Conservation (phyloP, 257 asterid species). For the Nicotiana tabacum region DNA sequence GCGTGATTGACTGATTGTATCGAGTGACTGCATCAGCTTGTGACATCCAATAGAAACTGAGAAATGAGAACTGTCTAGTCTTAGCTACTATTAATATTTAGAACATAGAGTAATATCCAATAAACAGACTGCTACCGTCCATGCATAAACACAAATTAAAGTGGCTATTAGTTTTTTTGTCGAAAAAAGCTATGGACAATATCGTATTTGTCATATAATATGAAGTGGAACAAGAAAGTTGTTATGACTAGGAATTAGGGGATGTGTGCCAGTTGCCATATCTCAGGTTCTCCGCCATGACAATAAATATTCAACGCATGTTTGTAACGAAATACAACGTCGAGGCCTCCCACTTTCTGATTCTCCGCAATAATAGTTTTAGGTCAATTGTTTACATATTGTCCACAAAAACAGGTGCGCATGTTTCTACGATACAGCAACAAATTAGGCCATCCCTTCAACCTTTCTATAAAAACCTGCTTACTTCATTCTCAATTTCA, state of each 20-base stretch:
- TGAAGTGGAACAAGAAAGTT: not conserved
- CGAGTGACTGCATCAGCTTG: not conserved
- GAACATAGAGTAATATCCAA: not conserved
- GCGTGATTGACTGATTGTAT: not conserved
- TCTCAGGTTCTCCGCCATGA: not conserved
- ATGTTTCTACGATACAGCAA: slow-evolving; percentile 14
- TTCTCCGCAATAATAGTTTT: slow-evolving; percentile 2
- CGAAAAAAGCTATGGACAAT: not conserved
- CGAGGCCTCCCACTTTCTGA: slow-evolving; percentile 22
- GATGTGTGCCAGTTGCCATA: slow-evolving; percentile 3
- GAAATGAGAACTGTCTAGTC: not conserved
- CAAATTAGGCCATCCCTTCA: not conserved
- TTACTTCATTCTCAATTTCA: slow-evolving; percentile 6
- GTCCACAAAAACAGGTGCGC: slow-evolving; percentile 26
- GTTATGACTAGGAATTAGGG: not conserved
- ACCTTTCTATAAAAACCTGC: slow-evolving; percentile 29
- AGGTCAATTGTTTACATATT: slow-evolving; percentile 4
- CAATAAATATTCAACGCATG: not conserved
- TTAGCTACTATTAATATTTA: not conserved
- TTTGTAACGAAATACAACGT: slow-evolving; percentile 1
- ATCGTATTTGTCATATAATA: not conserved
- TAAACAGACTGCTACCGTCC: not conserved
- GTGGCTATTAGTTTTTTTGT: not conserved
- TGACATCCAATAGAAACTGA: not conserved
- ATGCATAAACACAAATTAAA: not conserved